Base-by-base conservation (phyloP, 495 filamentous ascomycete species). In the Lophium mytilinum region DNA sequence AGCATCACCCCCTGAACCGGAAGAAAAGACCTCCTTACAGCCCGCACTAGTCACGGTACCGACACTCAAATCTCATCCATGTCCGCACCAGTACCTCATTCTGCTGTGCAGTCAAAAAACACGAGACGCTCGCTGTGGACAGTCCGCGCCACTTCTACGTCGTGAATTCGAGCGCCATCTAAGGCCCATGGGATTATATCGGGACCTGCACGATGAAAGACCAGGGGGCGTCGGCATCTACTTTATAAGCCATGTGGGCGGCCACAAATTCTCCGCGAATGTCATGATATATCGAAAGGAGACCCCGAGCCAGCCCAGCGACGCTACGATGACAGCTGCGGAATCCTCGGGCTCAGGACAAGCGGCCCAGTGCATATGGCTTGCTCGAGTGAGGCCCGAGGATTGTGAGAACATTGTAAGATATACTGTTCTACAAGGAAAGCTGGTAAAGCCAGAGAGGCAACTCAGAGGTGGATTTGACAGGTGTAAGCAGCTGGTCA, bases 221-320 rank as follows among this genome's bases (percentile, higher is more conserved):
- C 85, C 89, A 0, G 92, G 91, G 14, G 93, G 94, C 1, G 91
- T 94, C 3, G 91, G 89, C 1, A 86, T 98, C 50, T 92, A 96
- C 65, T 98, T 97, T 67, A 90, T 97, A 63, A 90, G 83, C 61
- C 93, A 98, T 67, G 89, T 96, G 0, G 93, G 93, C 10, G 93
- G 93, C 0, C 93, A 98, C 67, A 94, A 95, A 72, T 97, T 89
- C 68, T 80, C 82, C 7, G 93, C 92, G 1, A 98, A 98, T 64
- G 79, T 96, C 63, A 85, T 98, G 71, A 75, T 98, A 0, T 97
- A 98, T 66, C 78, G 93, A 7, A 76, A 84, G 34, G 75, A 75
- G 15, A 78, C 85, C 68, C 83, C 50, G 1, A 37, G 45, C n/a
- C n/a, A n/a, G n/a, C n/a, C n/a, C n/a, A n/a, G n/a, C n/a, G n/a